Percentiles rank a stretch among this genome's conserved stretches.
Evolutionary conservation across 768 basidiomycete species (phyloP).

Genomic region (Trametes coccinea): DNA sequence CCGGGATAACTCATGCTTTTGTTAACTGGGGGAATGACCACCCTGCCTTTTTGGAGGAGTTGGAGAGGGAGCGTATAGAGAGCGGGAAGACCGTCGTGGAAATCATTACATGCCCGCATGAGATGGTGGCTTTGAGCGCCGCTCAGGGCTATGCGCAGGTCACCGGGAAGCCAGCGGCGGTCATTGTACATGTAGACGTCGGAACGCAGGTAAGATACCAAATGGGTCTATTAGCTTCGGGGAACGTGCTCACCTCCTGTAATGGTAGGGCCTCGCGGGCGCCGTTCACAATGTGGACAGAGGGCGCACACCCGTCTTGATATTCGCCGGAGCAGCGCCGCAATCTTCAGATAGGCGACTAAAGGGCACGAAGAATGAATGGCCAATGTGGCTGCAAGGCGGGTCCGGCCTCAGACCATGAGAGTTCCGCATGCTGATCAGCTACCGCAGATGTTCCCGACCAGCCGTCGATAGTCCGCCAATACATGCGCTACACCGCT

Average conservation of each 20-base stretch:
- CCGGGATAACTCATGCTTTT: conserved; percentile 67
- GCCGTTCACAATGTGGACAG: conserved; percentile 74
- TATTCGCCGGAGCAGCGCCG: conserved; percentile 73
- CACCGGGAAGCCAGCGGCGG: conserved; percentile 65
- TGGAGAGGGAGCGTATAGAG: conserved; percentile 53
- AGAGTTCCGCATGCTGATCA: background rate
- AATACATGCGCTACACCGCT: conserved; percentile 70
- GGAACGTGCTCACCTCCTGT: background rate
- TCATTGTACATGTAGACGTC: conserved; percentile 75
- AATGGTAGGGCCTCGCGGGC: conserved; percentile 58
- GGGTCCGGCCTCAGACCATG: background rate
- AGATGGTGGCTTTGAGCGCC: conserved; percentile 74
- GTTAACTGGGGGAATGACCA: conserved; percentile 82
- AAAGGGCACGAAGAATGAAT: conserved; percentile 68
- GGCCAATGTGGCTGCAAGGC: conserved; percentile 77
- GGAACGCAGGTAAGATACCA: conserved; percentile 55
- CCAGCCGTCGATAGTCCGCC: conserved; percentile 68
- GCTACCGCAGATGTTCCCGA: conserved; percentile 57
- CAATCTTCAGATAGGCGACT: conserved; percentile 56
- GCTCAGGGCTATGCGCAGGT: conserved; percentile 74
- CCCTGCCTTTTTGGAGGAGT: conserved; percentile 71
- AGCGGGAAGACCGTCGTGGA: conserved; percentile 42
- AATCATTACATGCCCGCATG: conserved; percentile 71
- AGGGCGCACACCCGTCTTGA: conserved; percentile 61
- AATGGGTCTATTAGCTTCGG: too few species aligned